Evolutionary conservation across 148 eudicot genomes (phyloP).

Genomic region (Chenopodium album): DNA sequence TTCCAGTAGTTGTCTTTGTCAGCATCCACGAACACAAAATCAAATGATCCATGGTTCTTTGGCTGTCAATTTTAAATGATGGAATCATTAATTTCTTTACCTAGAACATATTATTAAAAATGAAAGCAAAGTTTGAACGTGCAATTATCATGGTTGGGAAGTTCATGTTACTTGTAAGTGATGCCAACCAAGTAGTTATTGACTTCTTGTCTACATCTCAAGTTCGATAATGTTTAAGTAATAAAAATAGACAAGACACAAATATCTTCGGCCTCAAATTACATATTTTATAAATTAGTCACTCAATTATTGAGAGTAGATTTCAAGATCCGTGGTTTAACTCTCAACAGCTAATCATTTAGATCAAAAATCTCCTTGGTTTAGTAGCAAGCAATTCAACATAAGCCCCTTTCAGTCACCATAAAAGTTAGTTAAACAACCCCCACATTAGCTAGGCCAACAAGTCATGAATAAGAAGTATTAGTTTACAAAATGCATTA

Average conservation of each 20-base stretch:
- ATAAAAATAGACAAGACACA: background rate
- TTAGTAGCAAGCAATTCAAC: background rate
- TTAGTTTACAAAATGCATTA: background rate
- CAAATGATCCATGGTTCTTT: slow-evolving; percentile 52
- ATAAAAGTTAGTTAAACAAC: background rate
- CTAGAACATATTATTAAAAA: background rate
- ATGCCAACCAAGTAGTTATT: background rate
- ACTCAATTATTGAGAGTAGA: too few species aligned
- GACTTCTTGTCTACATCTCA: background rate
- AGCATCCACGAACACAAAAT: slow-evolving; percentile 69
- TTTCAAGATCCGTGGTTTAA: too few species aligned
- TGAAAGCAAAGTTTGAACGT: background rate
- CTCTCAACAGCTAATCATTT: background rate
- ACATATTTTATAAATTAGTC: too few species aligned
- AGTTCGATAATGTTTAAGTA: background rate
- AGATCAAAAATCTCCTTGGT: too few species aligned
- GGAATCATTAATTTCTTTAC: background rate
- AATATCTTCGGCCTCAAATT: background rate
- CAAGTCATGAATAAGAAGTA: background rate
- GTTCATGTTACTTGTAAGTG: background rate
- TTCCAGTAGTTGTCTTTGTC: slow-evolving; percentile 76
- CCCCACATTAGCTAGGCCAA: background rate
- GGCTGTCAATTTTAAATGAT: slow-evolving; percentile 34
- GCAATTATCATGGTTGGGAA: background rate
- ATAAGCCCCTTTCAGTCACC: background rate